A percentile compares a stretch with the other conserved stretches of the same genome.
Conservation (phyloP, 2,329 filamentous ascomycete genomes). For the Ophioceras dolichostomum region DNA sequence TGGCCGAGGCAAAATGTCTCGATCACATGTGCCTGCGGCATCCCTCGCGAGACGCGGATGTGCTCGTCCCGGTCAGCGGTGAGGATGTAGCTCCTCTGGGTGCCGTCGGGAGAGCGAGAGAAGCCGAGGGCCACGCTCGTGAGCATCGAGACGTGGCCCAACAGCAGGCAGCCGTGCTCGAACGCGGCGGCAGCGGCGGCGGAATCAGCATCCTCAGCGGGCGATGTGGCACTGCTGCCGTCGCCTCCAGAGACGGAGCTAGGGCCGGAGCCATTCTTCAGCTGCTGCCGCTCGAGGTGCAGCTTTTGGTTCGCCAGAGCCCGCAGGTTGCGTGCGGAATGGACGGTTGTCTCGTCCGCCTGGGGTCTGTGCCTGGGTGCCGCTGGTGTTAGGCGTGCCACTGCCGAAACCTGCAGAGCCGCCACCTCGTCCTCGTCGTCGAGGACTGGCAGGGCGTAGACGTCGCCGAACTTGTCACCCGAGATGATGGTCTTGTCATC, state of each 20-base stretch:
- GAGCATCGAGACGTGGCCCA: slow-evolving; percentile 93
- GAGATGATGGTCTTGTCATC: slow-evolving; percentile 64
- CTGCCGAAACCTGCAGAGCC: slow-evolving; percentile 2
- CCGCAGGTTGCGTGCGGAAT: slow-evolving; percentile 33
- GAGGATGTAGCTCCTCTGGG: slow-evolving; percentile 33
- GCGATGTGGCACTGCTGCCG: slow-evolving; percentile 7
- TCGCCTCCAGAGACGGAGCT: too few species aligned
- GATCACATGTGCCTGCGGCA: slow-evolving; percentile 77
- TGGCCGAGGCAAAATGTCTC: slow-evolving; percentile 86
- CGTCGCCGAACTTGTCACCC: slow-evolving; percentile 95
- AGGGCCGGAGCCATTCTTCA: slow-evolving; percentile 10
- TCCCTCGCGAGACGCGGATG: slow-evolving; percentile 73
- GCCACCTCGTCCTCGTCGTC: slow-evolving; percentile 9
- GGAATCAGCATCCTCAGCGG: slow-evolving; percentile 14
- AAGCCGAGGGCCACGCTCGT: slow-evolving; percentile 54
- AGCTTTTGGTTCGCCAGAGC: slow-evolving; percentile 33
- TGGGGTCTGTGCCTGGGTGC: slow-evolving; percentile 23
- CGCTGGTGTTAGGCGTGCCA: not conserved
- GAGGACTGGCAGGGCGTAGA: slow-evolving; percentile 74
- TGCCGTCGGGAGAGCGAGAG: not conserved
- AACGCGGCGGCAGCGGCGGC: slow-evolving; percentile 46
- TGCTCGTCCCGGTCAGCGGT: slow-evolving; percentile 54
- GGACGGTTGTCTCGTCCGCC: slow-evolving; percentile 3
- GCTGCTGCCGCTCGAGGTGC: slow-evolving; percentile 22
- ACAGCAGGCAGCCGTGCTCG: slow-evolving; percentile 62